A percentile compares a stretch with the other conserved stretches of the same genome.
phyloP scores from a whole-genome alignment of 2,329 filamentous ascomycete genomes.

The Calonectria pauciramosa region DNA sequence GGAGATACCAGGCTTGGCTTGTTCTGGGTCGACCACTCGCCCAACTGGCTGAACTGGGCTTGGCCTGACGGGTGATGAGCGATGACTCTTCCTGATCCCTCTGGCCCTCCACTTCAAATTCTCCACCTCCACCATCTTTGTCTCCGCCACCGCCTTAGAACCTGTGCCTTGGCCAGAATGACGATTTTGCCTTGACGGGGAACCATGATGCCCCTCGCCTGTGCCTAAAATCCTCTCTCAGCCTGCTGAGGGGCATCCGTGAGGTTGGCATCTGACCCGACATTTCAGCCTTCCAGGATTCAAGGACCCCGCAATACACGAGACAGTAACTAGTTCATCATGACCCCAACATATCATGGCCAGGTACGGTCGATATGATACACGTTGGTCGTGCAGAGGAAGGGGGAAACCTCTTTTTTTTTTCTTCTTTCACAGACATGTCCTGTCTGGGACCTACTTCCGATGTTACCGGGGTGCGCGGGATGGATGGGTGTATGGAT shows the following conservation, averaged over 20 bases:
- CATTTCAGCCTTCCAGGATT: conserved; percentile 12
- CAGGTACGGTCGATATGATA: conserved; percentile 8
- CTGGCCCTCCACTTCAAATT: conserved; percentile 20
- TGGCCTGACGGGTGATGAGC: conserved; percentile 38
- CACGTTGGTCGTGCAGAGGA: neutral
- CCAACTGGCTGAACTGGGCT: conserved; percentile 8
- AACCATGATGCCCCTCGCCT: conserved; percentile 19
- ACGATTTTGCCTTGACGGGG: conserved; percentile 23
- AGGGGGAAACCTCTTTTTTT: conserved; percentile 17
- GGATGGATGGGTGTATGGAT: conserved; percentile 17
- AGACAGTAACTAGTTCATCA: conserved; percentile 18
- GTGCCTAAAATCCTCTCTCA: conserved; percentile 21
- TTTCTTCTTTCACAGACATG: conserved; percentile 15
- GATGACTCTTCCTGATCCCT: conserved; percentile 42
- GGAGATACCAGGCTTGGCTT: conserved; percentile 1
- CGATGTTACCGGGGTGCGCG: conserved; percentile 25
- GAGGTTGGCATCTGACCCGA: conserved; percentile 15
- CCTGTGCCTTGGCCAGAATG: conserved; percentile 30
- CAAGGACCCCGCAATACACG: conserved; percentile 8
- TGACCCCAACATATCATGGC: conserved; percentile 1
- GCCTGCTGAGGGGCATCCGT: conserved; percentile 14
- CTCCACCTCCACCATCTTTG: conserved; percentile 40
- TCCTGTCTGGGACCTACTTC: conserved; percentile 19
- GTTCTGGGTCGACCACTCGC: conserved; percentile 9
- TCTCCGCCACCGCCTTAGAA: conserved; percentile 38